Conservation (phyloP, 805 yeast species). For the Naumovozyma baii region DNA sequence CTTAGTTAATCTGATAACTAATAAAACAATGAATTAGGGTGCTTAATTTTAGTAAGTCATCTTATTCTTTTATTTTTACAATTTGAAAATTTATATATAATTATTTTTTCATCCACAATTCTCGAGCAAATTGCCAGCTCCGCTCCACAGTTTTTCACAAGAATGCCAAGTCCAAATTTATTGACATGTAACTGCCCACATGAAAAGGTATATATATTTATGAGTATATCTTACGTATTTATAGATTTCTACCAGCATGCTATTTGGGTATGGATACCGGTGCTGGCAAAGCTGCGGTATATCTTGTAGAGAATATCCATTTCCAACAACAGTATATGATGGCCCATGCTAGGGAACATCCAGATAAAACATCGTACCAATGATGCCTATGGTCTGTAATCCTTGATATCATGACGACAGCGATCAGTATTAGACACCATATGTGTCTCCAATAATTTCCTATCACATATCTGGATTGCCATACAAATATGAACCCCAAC, state of each 20-base stretch:
- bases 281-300: neutral
- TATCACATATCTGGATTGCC: slow-evolving; percentile 17
- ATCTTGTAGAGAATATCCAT: slow-evolving; percentile 4
- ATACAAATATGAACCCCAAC: slow-evolving; percentile 17
- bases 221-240: neutral
- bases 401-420: slow-evolving; percentile 22
- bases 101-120: neutral
- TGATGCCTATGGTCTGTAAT: slow-evolving; percentile 26
- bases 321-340: slow-evolving; percentile 10
- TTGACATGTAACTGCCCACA: too few relatives aligned
- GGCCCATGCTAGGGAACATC: slow-evolving; percentile 14
- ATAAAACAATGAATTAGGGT: too few relatives aligned
- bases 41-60: too few relatives aligned
- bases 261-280: slow-evolving; percentile 1
- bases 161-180: too few relatives aligned
- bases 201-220: neutral
- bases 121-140: neutral
- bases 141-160: neutral
- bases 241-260: too few relatives aligned
- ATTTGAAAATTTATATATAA: too few relatives aligned
- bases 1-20: too few relatives aligned
- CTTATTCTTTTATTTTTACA: too few relatives aligned
- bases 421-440: slow-evolving; percentile 21
- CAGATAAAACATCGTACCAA: slow-evolving; percentile 25
- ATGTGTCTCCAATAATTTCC: slow-evolving; percentile 13